Percentiles rank a stretch among this genome's conserved stretches.
phyloP scores from a whole-genome alignment of 2,329 filamentous ascomycete species.

The Colletotrichum nymphaeae region DNA sequence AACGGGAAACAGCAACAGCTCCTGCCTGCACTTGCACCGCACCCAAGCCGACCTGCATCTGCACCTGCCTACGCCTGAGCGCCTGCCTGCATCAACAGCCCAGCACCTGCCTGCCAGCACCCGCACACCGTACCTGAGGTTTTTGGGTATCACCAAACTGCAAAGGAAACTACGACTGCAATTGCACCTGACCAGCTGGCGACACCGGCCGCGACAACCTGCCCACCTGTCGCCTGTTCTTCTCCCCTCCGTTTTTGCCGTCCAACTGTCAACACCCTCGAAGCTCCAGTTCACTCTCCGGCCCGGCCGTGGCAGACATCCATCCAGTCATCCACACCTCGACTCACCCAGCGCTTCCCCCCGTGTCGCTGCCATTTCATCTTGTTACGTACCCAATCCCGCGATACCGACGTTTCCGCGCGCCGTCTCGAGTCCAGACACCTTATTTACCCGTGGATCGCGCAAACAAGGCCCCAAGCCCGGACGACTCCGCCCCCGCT shows the following conservation, averaged over 20 bases:
- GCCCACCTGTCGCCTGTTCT: not conserved
- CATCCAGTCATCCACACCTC: not conserved
- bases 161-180: not conserved
- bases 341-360: not conserved
- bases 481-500: slow-evolving; percentile 7
- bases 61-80: no score
- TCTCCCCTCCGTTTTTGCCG: not conserved
- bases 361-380: not conserved
- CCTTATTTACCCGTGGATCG: not conserved
- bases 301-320: not conserved
- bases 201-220: not conserved
- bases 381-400: slow-evolving; percentile 26
- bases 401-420: not conserved
- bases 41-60: not conserved
- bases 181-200: slow-evolving; percentile 16
- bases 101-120: not conserved
- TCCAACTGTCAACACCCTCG: not conserved
- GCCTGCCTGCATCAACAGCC: not conserved
- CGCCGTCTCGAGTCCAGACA: not conserved
- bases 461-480: not conserved
- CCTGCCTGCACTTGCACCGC: not conserved
- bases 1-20: not conserved
- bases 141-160: not conserved
- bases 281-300: not conserved
- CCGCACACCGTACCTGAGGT: not conserved